Percentiles rank a stretch among this genome's conserved stretches.
These are phyloP conservation scores for Hansfordia pulvinata DNA, from an alignment of 2,329 filamentous ascomycete genomes.

Conservation along the genomic window DNA sequence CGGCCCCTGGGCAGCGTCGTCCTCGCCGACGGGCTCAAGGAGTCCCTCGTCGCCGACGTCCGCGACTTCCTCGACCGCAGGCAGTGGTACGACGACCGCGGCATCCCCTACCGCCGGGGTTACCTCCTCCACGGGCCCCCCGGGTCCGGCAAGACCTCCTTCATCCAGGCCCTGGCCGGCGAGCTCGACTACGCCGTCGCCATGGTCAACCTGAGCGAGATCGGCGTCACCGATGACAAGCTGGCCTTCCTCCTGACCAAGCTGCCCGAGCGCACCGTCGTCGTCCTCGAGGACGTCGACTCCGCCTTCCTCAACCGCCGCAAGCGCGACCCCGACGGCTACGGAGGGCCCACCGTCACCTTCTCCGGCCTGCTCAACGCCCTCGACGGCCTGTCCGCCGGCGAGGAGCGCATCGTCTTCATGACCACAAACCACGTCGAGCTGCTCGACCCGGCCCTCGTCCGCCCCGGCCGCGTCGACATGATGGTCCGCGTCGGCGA, in stretches of 20 bases:
- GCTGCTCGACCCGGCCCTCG: conserved; percentile 69
- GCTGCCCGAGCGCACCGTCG: conserved; percentile 62
- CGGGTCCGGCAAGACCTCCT: conserved; percentile 80
- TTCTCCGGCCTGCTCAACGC: conserved; percentile 83
- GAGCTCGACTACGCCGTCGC: conserved; percentile 81
- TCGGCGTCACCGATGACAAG: conserved; percentile 71
- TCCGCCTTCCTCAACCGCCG: conserved; percentile 73
- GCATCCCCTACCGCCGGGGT: conserved; percentile 76
- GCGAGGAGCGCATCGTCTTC: conserved; percentile 82
- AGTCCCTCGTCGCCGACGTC: conserved; percentile 63
- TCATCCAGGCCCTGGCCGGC: conserved; percentile 82
- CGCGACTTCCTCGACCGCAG: conserved; percentile 63
- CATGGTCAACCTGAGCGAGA: conserved; percentile 75
- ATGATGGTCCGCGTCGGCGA: conserved; percentile 79
- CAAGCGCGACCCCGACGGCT: conserved; percentile 63
- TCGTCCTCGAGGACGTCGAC: conserved; percentile 78
- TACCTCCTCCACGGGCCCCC: conserved; percentile 79
- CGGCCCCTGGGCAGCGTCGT: conserved; percentile 80
- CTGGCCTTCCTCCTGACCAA: conserved; percentile 74
- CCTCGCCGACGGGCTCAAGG: conserved; percentile 68
- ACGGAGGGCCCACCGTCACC: conserved; percentile 72
- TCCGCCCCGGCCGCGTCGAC: conserved; percentile 79
- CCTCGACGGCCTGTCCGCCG: conserved; percentile 77
- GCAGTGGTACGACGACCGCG: conserved; percentile 81
- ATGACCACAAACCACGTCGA: conserved; percentile 87